phyloP scores from a whole-genome alignment of 495 filamentous ascomycete species.

The Barbatosphaeria neglecta region DNA sequence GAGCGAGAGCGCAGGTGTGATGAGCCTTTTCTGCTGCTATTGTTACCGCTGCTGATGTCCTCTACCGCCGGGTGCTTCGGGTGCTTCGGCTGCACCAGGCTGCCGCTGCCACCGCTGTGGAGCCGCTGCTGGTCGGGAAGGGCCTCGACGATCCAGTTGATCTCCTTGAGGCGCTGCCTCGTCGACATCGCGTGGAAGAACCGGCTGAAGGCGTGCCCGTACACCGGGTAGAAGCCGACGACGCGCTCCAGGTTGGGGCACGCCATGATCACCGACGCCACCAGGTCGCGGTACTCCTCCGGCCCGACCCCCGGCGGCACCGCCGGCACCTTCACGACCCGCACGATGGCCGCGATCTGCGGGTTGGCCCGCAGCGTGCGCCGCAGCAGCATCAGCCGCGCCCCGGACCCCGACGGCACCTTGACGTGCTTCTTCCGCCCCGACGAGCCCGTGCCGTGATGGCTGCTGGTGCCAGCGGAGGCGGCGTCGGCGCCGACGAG shows the following conservation, averaged over 20 bases:
- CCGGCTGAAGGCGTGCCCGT: constrained; percentile 62
- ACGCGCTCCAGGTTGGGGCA: constrained; percentile 77
- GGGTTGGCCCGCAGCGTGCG: constrained; percentile 63
- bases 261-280: constrained; percentile 71
- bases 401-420: constrained; percentile 53
- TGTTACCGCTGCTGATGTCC: not conserved
- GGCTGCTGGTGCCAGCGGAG: no score
- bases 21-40: not conserved
- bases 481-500: constrained; percentile 62
- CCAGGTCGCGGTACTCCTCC: constrained; percentile 55
- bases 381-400: constrained; percentile 61
- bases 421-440: constrained; percentile 53
- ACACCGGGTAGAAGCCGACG: constrained; percentile 56
- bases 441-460: no score
- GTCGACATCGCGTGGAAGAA: constrained; percentile 71
- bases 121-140: constrained; percentile 22
- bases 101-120: constrained; percentile 5
- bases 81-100: not conserved
- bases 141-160: constrained; percentile 62
- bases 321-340: constrained; percentile 61
- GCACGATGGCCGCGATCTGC: constrained; percentile 60
- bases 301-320: constrained; percentile 40
- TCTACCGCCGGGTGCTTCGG: not conserved
- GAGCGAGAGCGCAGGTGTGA: not conserved
- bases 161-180: constrained; percentile 59